phyloP scores from a whole-genome alignment of 495 filamentous ascomycete genomes.

The Parathielavia appendiculata region DNA sequence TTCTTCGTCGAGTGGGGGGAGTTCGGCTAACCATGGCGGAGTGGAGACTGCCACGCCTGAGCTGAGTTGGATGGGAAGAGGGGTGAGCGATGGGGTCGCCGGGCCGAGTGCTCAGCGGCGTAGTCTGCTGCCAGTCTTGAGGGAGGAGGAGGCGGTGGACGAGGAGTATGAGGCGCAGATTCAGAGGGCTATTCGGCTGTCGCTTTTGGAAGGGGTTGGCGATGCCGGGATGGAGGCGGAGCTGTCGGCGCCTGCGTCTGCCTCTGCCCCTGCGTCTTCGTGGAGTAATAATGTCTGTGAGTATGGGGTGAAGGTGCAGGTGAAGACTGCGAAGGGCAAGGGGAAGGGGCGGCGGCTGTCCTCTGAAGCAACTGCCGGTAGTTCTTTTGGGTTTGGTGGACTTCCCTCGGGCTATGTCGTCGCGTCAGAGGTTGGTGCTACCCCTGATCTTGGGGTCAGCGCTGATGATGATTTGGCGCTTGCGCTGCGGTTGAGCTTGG shows the following conservation, averaged over 20 bases:
- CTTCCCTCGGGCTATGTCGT: too few species aligned
- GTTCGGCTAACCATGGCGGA: background rate
- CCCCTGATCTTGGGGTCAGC: conserved; percentile 17
- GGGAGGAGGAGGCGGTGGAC: conserved; percentile 38
- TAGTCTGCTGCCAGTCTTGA: conserved; percentile 16
- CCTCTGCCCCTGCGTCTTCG: background rate
- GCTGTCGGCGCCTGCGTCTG: conserved; percentile 17
- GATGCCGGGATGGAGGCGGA: conserved; percentile 18
- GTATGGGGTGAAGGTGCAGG: conserved; percentile 49
- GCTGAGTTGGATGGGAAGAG: conserved; percentile 39
- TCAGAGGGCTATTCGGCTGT: conserved; percentile 74
- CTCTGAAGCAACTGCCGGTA: conserved; percentile 18
- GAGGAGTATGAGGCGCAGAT: conserved; percentile 68
- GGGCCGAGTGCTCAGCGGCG: background rate
- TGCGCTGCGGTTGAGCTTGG: conserved; percentile 78
- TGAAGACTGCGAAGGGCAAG: conserved; percentile 42
- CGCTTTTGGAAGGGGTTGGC: conserved; percentile 55
- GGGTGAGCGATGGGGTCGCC: conserved; percentile 21
- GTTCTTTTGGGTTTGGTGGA: too few species aligned
- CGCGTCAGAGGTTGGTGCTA: background rate
- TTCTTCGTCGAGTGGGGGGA: conserved; percentile 31
- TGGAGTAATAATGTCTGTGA: conserved; percentile 33
- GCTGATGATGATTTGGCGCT: conserved; percentile 72
- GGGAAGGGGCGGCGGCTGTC: conserved; percentile 23
- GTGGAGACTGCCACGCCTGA: conserved; percentile 49